These are phyloP conservation scores for Dalechampia spathulata DNA, from an alignment of 441 rosid species.

Conservation along the genomic window DNA sequence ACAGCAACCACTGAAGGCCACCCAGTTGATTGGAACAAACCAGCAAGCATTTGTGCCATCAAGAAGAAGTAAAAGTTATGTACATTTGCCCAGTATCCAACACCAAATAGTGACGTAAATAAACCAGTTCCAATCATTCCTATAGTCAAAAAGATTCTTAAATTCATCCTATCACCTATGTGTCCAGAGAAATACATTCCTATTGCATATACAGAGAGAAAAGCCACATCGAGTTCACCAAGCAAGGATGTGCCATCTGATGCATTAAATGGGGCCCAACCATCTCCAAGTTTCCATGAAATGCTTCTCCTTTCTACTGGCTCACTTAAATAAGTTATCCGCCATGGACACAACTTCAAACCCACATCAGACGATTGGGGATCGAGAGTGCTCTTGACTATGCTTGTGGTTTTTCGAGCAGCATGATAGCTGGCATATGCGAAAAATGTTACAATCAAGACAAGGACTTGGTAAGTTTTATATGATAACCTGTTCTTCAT, in stretches of 20 bases:
- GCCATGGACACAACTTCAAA: conserved; percentile 33
- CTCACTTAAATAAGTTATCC: conserved; percentile 15
- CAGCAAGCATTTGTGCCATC: conserved; percentile 67
- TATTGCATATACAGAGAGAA: conserved; percentile 67
- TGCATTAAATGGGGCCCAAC: conserved; percentile 85
- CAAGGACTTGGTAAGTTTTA: conserved; percentile 61
- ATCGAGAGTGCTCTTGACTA: conserved; percentile 86
- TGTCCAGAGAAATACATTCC: conserved; percentile 95
- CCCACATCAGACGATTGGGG: conserved; percentile 53
- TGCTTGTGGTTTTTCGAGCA: conserved; percentile 77
- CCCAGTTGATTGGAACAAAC: conserved; percentile 87
- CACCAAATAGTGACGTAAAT: conserved; percentile 76
- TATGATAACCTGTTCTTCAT: conserved; percentile 50
- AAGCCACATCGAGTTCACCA: conserved; percentile 82
- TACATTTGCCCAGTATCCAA: conserved; percentile 69
- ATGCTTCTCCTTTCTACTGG: conserved; percentile 22
- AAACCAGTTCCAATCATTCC: conserved; percentile 90
- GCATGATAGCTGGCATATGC: conserved; percentile 84
- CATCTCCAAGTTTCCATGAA: conserved; percentile 37
- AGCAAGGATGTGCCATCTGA: conserved; percentile 64
- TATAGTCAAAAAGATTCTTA: conserved; percentile 60
- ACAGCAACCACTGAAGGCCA: conserved; percentile 99
- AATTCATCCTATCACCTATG: conserved; percentile 74
- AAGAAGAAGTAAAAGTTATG: conserved; percentile 67
- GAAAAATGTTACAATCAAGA: conserved; percentile 71